Base-by-base conservation (phyloP, 495 filamentous ascomycete genomes). In the Annulohypoxylon moriforme region DNA sequence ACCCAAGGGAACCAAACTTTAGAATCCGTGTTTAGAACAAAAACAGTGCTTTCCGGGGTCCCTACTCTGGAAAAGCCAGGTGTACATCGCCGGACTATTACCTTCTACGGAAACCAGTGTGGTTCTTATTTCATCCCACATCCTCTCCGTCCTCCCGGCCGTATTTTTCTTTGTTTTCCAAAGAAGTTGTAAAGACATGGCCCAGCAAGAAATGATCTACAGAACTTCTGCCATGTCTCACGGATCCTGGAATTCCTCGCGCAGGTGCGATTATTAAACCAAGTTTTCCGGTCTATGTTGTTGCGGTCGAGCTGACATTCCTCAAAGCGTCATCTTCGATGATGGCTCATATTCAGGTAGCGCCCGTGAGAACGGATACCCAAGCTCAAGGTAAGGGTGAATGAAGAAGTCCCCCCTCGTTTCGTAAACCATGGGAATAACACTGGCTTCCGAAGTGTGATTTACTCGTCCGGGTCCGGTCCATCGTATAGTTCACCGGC, bases 361-460 rank as follows among this genome's bases (percentile, higher is more conserved):
- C 64, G 34, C 56, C 55, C 66, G 71, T 52, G 80, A 78, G 59
- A 75, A 68, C 67, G 76, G 75, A 66, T 82, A 77, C 69, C 81
- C 79, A 72, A 78, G 80, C 46, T 79, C 83, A 53, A 85, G 83
- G 83, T 85, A 84, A 84, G 83, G 80, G 68, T 72, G 38, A 58
- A 69, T 47, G 52, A 65, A 65, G 56, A 67, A 67, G 63, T 60
- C 64, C 73, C 69, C 69, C 60, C 36, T 60, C 50, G 58, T 77
- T 71, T 61, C 69, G 76, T 75, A 50, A 50, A 64, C 75, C 70
- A 75, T 55, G 64, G 79, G 73, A 84, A 79, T 85, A 83, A 84
- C 81, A 73, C 62, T 67, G 60, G 68, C 63, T 67, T 68, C 56
- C 73, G 59, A 83, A 85, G 83, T 72, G 76, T 82, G 75, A 67